Evolutionary conservation across 768 basidiomycete genomes (phyloP), one percentile per base, ranked within the genome.

Genomic region (Lactifluus hygrophoroides): DNA sequence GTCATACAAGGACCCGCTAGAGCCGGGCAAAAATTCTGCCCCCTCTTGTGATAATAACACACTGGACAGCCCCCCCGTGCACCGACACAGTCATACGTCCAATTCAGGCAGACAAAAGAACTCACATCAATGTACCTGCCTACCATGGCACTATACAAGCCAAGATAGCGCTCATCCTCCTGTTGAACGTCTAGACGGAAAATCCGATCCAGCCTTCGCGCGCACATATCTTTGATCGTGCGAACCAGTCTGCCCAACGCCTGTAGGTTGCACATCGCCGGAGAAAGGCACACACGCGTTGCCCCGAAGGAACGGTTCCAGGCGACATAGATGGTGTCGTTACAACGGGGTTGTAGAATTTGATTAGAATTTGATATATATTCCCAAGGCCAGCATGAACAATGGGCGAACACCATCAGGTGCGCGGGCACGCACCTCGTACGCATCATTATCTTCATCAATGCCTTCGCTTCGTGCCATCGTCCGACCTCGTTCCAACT

Each of bases 91-190:
- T 58, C 45, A 27, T 37, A 54, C 40, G 32, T 11, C 58, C 53
- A 35, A 35, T 59, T 54, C 53, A 32, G 59, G 49, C 54, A 47
- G 46, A 56, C 54, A 55, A 56, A 56, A 51, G 59, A 25, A 51
- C 62, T 63, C 58, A 63, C 62, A 56, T 63, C 62, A 53, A 51
- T 51, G 34, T 53, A 63, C 27, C 56, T 55, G 51, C 59, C 59
- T 32, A 63, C 49, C 38, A 40, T 32, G 16, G 54, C 50, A 46
- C 58, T 63, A 38, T 61, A 49, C 35, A 49, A 4, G 34, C 48
- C 58, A 45, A 51, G 53, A 10, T 34, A 30, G 54, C 21, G 54
- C 37, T 60, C 54, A 48, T 27, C 53, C 42, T 51, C 35, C 38
- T 40, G 53, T 55, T 30, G 54, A 45, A 38, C 35, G 58, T 56